These are phyloP conservation scores for Colletotrichum eleusines DNA, from an alignment of 2,329 filamentous ascomycete genomes.

Conservation along the genomic window DNA sequence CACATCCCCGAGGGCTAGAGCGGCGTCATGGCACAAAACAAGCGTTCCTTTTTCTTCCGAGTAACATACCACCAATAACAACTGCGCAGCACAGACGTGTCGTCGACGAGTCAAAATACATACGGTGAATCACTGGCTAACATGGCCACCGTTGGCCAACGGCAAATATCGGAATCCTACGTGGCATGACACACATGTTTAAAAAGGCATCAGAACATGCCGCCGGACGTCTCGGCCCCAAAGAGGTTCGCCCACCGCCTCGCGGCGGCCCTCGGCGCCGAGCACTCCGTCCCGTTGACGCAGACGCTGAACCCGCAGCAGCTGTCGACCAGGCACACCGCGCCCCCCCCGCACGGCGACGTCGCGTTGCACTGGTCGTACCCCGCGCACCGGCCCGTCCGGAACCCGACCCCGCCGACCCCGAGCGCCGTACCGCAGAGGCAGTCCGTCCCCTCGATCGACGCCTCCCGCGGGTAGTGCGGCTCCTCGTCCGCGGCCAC, in stretches of 20 bases:
- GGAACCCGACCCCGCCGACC: constrained; percentile 30
- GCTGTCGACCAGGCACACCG: constrained; percentile 31
- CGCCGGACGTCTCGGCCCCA: constrained; percentile 7
- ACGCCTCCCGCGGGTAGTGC: constrained; percentile 51
- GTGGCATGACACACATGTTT: too few species aligned
- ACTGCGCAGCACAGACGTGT: not conserved
- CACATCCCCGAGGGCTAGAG: not conserved
- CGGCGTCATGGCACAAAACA: not conserved
- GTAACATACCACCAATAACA: too few species aligned
- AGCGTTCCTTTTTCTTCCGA: not conserved
- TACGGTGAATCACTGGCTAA: not conserved
- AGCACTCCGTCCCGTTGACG: constrained; percentile 41
- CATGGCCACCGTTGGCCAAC: not conserved
- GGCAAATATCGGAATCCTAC: not conserved
- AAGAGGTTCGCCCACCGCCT: constrained; percentile 13
- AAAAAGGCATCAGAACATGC: constrained; percentile 2
- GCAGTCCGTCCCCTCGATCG: constrained; percentile 49
- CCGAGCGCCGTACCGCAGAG: constrained; percentile 50
- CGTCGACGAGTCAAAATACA: not conserved
- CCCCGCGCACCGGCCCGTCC: constrained; percentile 19
- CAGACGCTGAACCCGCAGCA: constrained; percentile 41
- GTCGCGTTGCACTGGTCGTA: constrained; percentile 24
- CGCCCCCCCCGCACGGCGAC: constrained; percentile 17
- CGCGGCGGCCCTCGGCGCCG: not conserved
- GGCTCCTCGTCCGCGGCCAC: constrained; percentile 37